phyloP scores from a whole-genome alignment of 805 yeast genomes.

The Kodamaea kaohsiungensis region DNA sequence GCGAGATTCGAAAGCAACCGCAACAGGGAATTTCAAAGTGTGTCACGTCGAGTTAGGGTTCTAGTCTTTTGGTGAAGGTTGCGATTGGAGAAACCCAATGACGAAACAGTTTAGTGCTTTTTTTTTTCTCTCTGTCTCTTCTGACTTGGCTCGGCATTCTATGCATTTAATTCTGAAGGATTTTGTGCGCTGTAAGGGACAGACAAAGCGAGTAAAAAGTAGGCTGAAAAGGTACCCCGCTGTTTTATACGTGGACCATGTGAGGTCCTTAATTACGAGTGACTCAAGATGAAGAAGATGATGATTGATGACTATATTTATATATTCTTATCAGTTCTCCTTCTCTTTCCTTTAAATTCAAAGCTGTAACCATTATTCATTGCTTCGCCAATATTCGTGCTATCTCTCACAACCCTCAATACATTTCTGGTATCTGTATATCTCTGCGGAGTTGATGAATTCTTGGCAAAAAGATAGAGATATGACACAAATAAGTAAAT shows the following conservation, averaged over 20 bases:
- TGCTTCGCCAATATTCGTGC: neutral
- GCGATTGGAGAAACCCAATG: neutral
- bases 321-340: neutral
- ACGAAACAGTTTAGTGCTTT: neutral
- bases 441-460: neutral
- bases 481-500: neutral
- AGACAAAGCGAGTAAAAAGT: too few species aligned
- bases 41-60: neutral
- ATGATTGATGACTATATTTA: neutral
- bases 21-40: neutral
- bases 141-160: neutral
- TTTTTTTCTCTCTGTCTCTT: too few species aligned
- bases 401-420: neutral
- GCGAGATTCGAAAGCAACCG: neutral
- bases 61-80: neutral
- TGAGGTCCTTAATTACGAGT: neutral
- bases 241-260: too few species aligned
- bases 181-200: neutral
- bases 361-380: neutral
- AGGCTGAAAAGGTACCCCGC: neutral
- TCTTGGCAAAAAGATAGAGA: conserved; percentile 1
- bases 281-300: neutral
- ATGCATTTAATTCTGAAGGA: neutral
- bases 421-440: neutral
- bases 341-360: neutral